These are phyloP conservation scores for Cornus kousa DNA, from an alignment of 148 eudicot species.

Conservation along the genomic window DNA sequence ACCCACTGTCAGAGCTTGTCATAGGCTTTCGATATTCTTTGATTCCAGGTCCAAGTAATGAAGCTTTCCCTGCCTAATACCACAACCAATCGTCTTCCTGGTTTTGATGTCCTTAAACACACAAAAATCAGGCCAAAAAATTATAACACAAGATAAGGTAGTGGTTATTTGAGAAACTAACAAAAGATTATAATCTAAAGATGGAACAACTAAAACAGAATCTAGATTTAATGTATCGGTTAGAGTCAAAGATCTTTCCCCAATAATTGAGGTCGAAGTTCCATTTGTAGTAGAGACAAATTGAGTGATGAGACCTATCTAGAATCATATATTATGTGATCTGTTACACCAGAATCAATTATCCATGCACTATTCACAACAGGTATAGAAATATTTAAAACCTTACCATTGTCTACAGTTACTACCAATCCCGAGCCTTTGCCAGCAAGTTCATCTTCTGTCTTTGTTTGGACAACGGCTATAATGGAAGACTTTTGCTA, in stretches of 20 bases:
- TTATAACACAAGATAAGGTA: conserved; percentile 2
- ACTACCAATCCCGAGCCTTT: not conserved
- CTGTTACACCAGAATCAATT: not conserved
- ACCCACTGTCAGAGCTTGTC: too few relatives aligned
- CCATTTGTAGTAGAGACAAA: too few relatives aligned
- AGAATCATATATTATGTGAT: not conserved
- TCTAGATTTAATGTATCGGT: too few relatives aligned
- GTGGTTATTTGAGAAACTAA: not conserved
- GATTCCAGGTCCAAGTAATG: too few relatives aligned
- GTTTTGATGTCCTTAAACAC: too few relatives aligned
- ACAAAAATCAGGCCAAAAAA: not conserved
- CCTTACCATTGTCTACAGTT: not conserved
- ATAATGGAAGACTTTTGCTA: not conserved
- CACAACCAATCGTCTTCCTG: not conserved
- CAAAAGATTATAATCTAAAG: not conserved
- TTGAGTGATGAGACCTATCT: too few relatives aligned
- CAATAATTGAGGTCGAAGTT: too few relatives aligned
- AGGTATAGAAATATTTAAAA: not conserved
- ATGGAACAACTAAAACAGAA: not conserved
- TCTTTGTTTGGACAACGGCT: not conserved
- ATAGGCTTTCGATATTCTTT: too few relatives aligned
- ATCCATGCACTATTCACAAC: not conserved
- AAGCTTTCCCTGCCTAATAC: too few relatives aligned
- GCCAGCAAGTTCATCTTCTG: not conserved
- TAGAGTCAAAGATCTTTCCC: too few relatives aligned